Conservation (phyloP, 768 basidiomycete species). For the Termitomyces sp. region DNA sequence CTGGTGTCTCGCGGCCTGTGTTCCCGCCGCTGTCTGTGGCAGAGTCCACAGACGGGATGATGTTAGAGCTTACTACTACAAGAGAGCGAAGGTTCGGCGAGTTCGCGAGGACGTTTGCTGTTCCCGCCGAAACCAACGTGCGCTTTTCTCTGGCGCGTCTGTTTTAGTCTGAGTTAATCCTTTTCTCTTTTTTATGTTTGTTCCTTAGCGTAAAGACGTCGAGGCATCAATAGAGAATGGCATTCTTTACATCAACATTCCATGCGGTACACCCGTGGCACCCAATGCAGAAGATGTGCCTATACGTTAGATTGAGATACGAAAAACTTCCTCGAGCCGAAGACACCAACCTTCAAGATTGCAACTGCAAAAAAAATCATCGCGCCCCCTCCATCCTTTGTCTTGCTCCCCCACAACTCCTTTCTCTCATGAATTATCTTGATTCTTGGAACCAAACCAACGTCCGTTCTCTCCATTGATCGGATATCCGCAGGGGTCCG, state of each 20-base stretch:
- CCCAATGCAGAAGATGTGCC: conserved; percentile 44
- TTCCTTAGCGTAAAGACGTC: conserved; percentile 42
- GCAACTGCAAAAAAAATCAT: conserved; percentile 1
- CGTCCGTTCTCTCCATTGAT: conserved; percentile 3
- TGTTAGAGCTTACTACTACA: conserved; percentile 17
- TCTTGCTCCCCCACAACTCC: not conserved
- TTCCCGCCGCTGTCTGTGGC: conserved; percentile 24
- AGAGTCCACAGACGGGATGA: conserved; percentile 17
- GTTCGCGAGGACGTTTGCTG: conserved; percentile 45
- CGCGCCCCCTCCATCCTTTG: not conserved
- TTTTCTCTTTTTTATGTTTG: conserved; percentile 15
- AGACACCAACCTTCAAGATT: not conserved
- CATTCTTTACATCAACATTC: conserved; percentile 51
- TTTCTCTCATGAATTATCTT: not conserved
- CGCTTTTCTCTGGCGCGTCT: conserved; percentile 21
- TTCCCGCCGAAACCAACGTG: conserved; percentile 55
- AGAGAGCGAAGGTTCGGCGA: conserved; percentile 52
- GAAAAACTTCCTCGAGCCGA: not conserved
- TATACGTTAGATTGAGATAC: conserved; percentile 36
- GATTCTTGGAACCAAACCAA: not conserved
- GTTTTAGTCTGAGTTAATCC: conserved; percentile 11
- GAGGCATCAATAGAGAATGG: conserved; percentile 55
- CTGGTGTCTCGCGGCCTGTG: conserved; percentile 38
- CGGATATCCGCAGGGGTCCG: conserved; percentile 7
- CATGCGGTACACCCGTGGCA: conserved; percentile 40